Base-by-base conservation (phyloP, 768 basidiomycete genomes). In the Podaxis carcinomalis region DNA sequence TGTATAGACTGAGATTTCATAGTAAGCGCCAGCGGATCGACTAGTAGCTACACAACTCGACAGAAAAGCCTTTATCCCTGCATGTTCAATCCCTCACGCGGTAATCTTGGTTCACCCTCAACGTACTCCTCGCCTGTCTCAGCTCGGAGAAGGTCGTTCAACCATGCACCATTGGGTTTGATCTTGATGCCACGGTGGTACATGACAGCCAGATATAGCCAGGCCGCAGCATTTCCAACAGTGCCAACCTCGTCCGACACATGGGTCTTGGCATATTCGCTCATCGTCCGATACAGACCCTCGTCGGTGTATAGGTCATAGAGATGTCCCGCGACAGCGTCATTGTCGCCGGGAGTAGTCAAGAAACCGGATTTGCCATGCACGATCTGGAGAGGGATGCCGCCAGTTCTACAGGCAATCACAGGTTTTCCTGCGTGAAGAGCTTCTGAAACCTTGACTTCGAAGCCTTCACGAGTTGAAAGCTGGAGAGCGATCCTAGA, bases 401-500 rank as follows among this genome's bases (percentile, higher is more conserved):
- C 95, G 61, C 95, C 95, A 3, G 95, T 95, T 60, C 80, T 80
- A 55, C 81, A 87, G 6, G 92, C 92, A 67, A 98, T 83, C 68
- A 95, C 81, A 35, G 94, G 94, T 64, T 90, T 90, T 62, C 90
- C 90, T 32, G 92, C 86, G 73, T 95, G 92, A 56, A 98, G 80
- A n/a, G 92, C 93, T 76, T 96, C 93, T 51, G 93, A 94, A 53
- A 95, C 94, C 74, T 98, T 98, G 75, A 98, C 93, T 70, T 98
- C 95, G 76, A 97, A 98, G 28, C 95, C 95, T 76, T 98, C 95
- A 60, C 94, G 89, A 49, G 90, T 89, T 55, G 92, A 94, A 49
- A 98, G 85, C 73, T 98, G 95, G 52, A 93, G 83, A 3, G 92
- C 94, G 61, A 95, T 88, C 77, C 91, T 88, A 49, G 92, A 83